Evolutionary conservation across 2,329 filamentous ascomycete species (phyloP).

Genomic region (Aspergillus ruber): DNA sequence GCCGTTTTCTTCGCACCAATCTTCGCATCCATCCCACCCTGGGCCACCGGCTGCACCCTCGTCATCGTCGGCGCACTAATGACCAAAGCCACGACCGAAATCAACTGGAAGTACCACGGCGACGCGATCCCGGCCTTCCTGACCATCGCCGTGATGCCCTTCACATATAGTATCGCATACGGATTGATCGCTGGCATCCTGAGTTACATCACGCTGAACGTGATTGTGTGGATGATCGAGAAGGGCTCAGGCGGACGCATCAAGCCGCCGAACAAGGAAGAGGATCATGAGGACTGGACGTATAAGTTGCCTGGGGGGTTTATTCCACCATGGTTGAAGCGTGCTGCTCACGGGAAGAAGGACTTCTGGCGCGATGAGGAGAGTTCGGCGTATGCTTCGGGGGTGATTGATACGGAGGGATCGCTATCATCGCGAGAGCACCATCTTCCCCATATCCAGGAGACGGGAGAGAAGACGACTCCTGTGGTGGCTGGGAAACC

Average conservation of each 20-base stretch:
- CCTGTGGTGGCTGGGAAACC: background rate
- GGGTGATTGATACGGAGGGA: background rate
- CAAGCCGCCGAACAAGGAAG: conserved; percentile 62
- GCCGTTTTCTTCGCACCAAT: conserved; percentile 85
- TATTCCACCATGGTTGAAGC: conserved; percentile 65
- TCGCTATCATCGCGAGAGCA: background rate
- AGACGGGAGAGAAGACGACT: background rate
- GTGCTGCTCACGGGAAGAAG: conserved; percentile 60
- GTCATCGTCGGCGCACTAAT: conserved; percentile 85
- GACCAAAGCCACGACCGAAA: conserved; percentile 68
- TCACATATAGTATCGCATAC: conserved; percentile 83
- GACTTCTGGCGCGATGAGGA: conserved; percentile 59
- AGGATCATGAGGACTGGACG: conserved; percentile 73
- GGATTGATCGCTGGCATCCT: conserved; percentile 76
- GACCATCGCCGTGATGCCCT: conserved; percentile 79
- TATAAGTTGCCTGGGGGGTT: conserved; percentile 69
- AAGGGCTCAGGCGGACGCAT: conserved; percentile 62
- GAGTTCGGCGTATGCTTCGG: conserved; percentile 1
- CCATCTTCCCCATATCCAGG: background rate
- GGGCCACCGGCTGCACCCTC: conserved; percentile 84
- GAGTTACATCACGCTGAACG: conserved; percentile 71
- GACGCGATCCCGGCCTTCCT: conserved; percentile 80
- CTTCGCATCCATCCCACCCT: conserved; percentile 81
- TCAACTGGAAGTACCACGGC: conserved; percentile 84
- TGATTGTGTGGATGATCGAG: conserved; percentile 61